Evolutionary conservation across 371 early-diverging fungal genomes (phyloP), one percentile per base, ranked within the genome.

Genomic region (Syncephalis fuscata): DNA sequence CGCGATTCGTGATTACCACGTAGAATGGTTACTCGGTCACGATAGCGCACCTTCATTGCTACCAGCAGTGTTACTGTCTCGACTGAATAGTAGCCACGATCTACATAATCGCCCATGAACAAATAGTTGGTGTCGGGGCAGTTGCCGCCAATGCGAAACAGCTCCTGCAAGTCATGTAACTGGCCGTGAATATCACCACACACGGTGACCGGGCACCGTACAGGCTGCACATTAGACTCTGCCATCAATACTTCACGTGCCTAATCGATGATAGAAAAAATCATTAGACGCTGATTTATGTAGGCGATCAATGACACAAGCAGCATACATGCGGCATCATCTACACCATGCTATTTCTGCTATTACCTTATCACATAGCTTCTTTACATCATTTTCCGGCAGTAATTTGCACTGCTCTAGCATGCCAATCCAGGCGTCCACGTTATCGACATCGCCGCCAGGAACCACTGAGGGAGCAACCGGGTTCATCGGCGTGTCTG

Each of bases 111-210:
- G 55, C 71, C 87, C 92, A 99, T 92, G 63, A 97, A 97, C 42
- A 99, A 78, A 63, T 99, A 99, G 62, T 95, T 99, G 48, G 98
- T 98, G 60, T 96, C 88, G 15, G 98, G 92, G 10, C 88, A 88
- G 61, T 93, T 82, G 39, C 99, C 99, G 46, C 99, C 98, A 45
- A 95, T 92, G 47, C 89, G 79, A 65, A 99, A 98, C 52, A 99
- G 73, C 61, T 98, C 96, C 68, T 96, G 80, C 43, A 99, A 72
- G 63, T 99, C 99, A 67, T 94, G 89, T 65, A 97, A 98, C 68
- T 99, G 99, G 21, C 99, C 99, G 72, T 99, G 99, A 46, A 98
- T 92, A 65, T 99, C 99, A 37, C 99, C 99, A 70, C 98, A 98
- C 25, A 97, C 93, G 5, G 97, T 99, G 24, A 98, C 95, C 36